A percentile compares a stretch with the other conserved stretches of the same genome.
These are phyloP conservation scores for Orbilia javanica DNA, from an alignment of 2,329 filamentous ascomycete species.

Conservation along the genomic window DNA sequence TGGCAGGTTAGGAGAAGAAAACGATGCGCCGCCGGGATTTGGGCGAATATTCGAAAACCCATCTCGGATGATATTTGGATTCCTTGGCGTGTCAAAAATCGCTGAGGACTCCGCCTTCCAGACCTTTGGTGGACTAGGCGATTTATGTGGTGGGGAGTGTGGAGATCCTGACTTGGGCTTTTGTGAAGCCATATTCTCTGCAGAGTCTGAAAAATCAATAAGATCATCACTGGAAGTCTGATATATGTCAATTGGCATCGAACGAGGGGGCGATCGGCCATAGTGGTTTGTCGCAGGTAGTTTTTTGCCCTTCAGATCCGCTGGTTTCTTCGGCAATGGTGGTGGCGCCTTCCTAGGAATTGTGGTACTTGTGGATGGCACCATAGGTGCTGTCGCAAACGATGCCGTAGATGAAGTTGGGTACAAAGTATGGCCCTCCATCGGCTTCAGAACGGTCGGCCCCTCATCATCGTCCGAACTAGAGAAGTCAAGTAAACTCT, in stretches of 20 bases:
- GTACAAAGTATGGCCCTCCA: constrained; percentile 57
- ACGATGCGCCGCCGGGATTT: not conserved
- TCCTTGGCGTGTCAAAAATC: constrained; percentile 46
- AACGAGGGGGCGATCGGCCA: constrained; percentile 31
- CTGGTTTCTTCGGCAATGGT: constrained; percentile 54
- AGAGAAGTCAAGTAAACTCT: constrained; percentile 42
- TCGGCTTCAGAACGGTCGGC: constrained; percentile 39
- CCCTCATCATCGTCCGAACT: constrained; percentile 57
- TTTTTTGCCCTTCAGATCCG: constrained; percentile 50
- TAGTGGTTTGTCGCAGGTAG: constrained; percentile 46
- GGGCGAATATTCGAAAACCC: constrained; percentile 23
- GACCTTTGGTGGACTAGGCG: constrained; percentile 50
- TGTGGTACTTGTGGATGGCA: constrained; percentile 15
- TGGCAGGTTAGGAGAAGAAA: constrained; percentile 46
- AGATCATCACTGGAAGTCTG: constrained; percentile 11
- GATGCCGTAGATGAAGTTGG: constrained; percentile 44
- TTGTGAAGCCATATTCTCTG: constrained; percentile 2
- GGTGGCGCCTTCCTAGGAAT: constrained; percentile 34
- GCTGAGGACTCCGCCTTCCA: constrained; percentile 50
- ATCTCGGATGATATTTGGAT: constrained; percentile 9
- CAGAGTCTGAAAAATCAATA: constrained; percentile 30
- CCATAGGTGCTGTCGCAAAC: constrained; percentile 20
- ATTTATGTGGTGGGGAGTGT: constrained; percentile 49
- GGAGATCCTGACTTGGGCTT: constrained; percentile 23
- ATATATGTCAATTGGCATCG: constrained; percentile 44